These are phyloP conservation scores for Thermomucor indicae-seudaticae DNA, from an alignment of 371 early-diverging fungal species.

Conservation along the genomic window DNA sequence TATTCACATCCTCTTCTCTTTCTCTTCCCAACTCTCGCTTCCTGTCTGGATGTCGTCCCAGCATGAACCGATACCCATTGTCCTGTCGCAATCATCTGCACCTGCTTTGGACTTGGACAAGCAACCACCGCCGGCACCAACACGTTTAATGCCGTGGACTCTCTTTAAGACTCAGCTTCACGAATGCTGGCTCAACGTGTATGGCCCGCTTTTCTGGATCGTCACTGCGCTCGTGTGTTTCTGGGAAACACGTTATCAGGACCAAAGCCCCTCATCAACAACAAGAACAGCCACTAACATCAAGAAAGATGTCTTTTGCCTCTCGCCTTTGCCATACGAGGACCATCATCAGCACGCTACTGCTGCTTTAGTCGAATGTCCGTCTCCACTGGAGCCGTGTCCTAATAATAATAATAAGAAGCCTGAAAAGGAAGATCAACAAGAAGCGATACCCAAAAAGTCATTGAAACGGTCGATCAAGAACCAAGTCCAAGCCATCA, in stretches of 20 bases:
- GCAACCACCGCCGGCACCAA: not conserved
- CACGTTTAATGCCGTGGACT: not conserved
- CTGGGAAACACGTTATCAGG: too few relatives aligned
- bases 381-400: too few relatives aligned
- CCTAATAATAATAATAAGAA: not conserved
- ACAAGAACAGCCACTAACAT: not conserved
- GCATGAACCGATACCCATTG: too few relatives aligned
- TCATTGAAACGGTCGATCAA: constrained; percentile 9
- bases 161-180: constrained; percentile 8
- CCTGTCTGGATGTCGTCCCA: not conserved
- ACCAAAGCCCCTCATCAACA: not conserved
- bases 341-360: not conserved
- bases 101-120: too few relatives aligned
- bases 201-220: constrained; percentile 30
- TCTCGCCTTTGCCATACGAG: not conserved
- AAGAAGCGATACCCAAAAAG: constrained; percentile 1
- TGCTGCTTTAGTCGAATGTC: too few relatives aligned
- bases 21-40: not conserved
- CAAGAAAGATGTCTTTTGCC: not conserved
- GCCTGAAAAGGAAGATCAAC: too few relatives aligned
- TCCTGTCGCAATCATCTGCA: too few relatives aligned
- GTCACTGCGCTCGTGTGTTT: constrained; percentile 9
- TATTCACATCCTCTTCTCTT: not conserved
- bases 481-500: constrained; percentile 8
- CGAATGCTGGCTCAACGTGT: constrained; percentile 25